Conservation (phyloP, 2,329 filamentous ascomycete genomes). For the Aspergillus cejpii region DNA sequence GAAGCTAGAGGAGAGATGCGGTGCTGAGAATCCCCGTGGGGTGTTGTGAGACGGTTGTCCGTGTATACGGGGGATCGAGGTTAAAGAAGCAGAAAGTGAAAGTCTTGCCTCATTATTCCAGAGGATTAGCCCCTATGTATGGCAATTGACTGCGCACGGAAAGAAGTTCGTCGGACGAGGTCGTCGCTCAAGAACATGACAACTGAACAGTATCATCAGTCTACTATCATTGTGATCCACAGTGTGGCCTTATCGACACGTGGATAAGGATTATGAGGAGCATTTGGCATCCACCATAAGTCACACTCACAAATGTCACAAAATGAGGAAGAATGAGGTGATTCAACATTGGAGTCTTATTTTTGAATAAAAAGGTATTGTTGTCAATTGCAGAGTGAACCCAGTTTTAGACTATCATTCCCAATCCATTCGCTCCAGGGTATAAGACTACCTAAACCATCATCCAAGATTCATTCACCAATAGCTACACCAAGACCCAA, state of each 20-base stretch:
- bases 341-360: no score
- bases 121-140: no score
- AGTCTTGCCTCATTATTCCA: background rate
- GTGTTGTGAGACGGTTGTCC: background rate
- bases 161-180: background rate
- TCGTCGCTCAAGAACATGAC: slow-evolving; percentile 7
- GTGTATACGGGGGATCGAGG: background rate
- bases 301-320: no score
- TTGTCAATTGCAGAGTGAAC: no score
- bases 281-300: no score
- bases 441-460: no score
- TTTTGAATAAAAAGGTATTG: no score
- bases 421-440: no score
- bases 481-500: no score
- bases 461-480: no score
- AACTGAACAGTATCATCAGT: slow-evolving; percentile 6
- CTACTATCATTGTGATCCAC: background rate
- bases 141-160: background rate
- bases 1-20: slow-evolving; percentile 5
- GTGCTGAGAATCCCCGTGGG: background rate
- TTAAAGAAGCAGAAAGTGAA: background rate
- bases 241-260: background rate
- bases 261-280: background rate
- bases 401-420: no score
- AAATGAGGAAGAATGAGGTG: no score